These are phyloP conservation scores for Rostrohypoxylon terebratum DNA, from an alignment of 495 filamentous ascomycete species.

Conservation along the genomic window DNA sequence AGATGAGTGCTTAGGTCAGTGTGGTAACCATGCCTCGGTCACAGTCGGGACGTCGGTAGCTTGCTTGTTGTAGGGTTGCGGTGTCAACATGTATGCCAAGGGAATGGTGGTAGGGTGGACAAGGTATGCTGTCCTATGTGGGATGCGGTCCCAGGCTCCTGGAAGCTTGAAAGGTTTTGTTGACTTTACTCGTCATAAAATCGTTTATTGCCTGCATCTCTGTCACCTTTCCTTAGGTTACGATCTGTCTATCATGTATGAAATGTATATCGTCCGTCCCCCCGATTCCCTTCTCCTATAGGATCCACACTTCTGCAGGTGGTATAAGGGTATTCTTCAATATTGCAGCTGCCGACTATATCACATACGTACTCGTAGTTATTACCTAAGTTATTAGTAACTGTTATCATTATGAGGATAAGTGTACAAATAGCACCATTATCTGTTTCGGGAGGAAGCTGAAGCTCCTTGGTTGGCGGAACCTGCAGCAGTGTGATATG, in stretches of 20 bases:
- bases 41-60: not conserved
- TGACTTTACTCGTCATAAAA: not conserved
- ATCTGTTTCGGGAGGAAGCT: not conserved
- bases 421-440: not conserved
- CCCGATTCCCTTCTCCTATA: not conserved
- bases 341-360: not conserved
- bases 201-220: not conserved
- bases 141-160: not conserved
- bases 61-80: not conserved
- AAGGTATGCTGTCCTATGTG: not conserved
- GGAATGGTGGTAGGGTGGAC: not conserved
- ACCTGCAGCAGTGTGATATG: constrained; percentile 1
- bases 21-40: not conserved
- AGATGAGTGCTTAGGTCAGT: not conserved
- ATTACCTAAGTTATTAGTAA: constrained; percentile 9
- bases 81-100: constrained; percentile 7
- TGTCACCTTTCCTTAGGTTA: not conserved
- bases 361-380: not conserved
- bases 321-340: not conserved
- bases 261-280: not conserved
- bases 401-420: not conserved
- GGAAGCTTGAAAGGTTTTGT: not conserved
- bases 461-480: not conserved
- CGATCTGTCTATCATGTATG: not conserved
- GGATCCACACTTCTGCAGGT: not conserved